A percentile compares a stretch with the other conserved stretches of the same genome.
These are phyloP conservation scores for Penicillium corylophilum DNA, from an alignment of 2,329 filamentous ascomycete genomes.

Conservation along the genomic window DNA sequence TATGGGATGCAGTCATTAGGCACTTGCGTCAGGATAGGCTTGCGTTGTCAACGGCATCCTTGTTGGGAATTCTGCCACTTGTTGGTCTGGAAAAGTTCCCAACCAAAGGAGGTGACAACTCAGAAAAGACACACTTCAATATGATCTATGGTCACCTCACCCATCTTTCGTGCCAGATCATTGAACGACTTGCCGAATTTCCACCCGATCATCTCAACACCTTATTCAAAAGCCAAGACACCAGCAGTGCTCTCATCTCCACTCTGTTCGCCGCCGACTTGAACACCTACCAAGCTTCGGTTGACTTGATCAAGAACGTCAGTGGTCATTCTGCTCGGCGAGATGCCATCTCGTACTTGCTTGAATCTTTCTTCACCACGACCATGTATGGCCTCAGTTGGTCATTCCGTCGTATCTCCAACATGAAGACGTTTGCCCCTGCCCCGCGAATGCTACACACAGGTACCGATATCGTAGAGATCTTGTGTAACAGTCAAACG, in stretches of 20 bases:
- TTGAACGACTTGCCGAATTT: conserved; percentile 79
- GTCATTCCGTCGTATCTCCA: conserved; percentile 56
- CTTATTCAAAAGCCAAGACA: conserved; percentile 66
- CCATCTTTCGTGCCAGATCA: conserved; percentile 66
- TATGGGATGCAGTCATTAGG: conserved; percentile 76
- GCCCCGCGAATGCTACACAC: conserved; percentile 61
- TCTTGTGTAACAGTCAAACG: conserved; percentile 63
- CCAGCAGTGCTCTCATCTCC: conserved; percentile 72
- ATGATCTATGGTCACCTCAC: conserved; percentile 63
- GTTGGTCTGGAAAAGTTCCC: conserved; percentile 74
- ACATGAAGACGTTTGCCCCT: conserved; percentile 59
- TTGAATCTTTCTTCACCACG: conserved; percentile 57
- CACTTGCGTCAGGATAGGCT: conserved; percentile 66
- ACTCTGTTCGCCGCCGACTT: conserved; percentile 79
- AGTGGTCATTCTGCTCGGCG: conserved; percentile 66
- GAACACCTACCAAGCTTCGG: conserved; percentile 73
- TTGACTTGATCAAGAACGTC: conserved; percentile 79
- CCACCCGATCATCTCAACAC: conserved; percentile 64
- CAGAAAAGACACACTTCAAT: conserved; percentile 73
- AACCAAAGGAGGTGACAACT: conserved; percentile 44
- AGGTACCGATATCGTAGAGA: conserved; percentile 61
- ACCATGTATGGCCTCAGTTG: conserved; percentile 57
- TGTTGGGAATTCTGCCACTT: conserved; percentile 69
- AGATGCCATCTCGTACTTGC: conserved; percentile 61
- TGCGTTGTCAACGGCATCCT: conserved; percentile 70